Evolutionary conservation across 306 rosid genomes (phyloP), one percentile per base, ranked within the genome.

Genomic region (Pueraria montana): DNA sequence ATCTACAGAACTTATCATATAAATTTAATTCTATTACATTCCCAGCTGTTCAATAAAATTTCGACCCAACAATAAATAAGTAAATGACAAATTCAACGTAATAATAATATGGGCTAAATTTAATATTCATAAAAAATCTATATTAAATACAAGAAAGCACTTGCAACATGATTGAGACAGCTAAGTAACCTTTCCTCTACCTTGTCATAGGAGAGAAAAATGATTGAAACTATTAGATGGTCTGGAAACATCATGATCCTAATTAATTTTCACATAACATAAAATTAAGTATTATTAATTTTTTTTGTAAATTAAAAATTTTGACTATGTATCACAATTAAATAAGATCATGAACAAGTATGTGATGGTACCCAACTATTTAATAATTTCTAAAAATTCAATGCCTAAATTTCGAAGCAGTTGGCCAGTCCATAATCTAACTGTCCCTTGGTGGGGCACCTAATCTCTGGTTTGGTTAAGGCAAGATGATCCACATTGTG

Each of bases 361-460:
- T n/a, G n/a, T n/a, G n/a, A 3, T 27, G 40, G 40, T 5, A 36
- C 62, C 3, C 27, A 18, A 55, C 62, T 55, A 55, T 56, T 9
- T 8, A 20, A 21, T 4, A 8, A 56, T 56, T 59, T 14, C 10
- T 0, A 7, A 11, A 63, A 63, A 63, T 56, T 56, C 23, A 46
- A 26, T 75, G 59, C 17, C 74, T 24, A 49, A 48, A 72, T 76
- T 64, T 61, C 13, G 18, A 55, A 34, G 73, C 40, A 56, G 87
- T 80, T 84, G 68, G 78, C 12, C 56, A 13, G 82, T 67, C 74
- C 59, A 2, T 67, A 20, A 80, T 68, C 21, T 36, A 68, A 34
- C 9, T 59, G 87, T 59, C 34, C 32, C 55, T 36, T 21, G 78
- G 82, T 68, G 69, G 85, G 78, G 63, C 55, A 75, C 70, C 85